phyloP scores from a whole-genome alignment of 2,329 filamentous ascomycete genomes.

The Exophiala sideris region DNA sequence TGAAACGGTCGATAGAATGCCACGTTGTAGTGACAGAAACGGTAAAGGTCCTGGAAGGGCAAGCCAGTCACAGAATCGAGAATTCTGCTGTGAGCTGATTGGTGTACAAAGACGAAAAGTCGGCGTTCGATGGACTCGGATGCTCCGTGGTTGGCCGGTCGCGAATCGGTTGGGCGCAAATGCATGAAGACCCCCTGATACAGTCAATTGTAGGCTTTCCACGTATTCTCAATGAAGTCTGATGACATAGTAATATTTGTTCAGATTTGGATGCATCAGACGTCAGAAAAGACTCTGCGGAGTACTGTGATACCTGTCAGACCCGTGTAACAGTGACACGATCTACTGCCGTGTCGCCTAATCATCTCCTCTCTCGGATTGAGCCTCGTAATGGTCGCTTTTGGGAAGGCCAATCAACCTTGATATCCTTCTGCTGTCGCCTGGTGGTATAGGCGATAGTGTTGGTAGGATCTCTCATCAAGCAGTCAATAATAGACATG shows the following conservation, averaged over 20 bases:
- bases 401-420: neutral
- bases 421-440: no score
- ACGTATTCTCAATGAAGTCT: neutral
- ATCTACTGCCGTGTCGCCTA: neutral
- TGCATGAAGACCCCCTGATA: conserved; percentile 7
- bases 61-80: neutral
- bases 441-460: neutral
- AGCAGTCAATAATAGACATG: neutral
- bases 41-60: neutral
- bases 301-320: neutral
- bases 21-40: conserved; percentile 16
- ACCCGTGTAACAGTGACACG: neutral
- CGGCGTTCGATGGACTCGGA: neutral
- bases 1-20: conserved; percentile 5
- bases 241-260: neutral
- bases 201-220: neutral
- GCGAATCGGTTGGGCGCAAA: conserved; percentile 19
- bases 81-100: conserved; percentile 6
- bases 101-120: neutral
- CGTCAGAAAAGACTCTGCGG: neutral
- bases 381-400: neutral
- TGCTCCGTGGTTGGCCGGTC: conserved; percentile 5
- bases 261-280: neutral
- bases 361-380: neutral
- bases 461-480: neutral